phyloP scores from a whole-genome alignment of 495 filamentous ascomycete genomes.

The Paragyromitra xinjiangensis region DNA sequence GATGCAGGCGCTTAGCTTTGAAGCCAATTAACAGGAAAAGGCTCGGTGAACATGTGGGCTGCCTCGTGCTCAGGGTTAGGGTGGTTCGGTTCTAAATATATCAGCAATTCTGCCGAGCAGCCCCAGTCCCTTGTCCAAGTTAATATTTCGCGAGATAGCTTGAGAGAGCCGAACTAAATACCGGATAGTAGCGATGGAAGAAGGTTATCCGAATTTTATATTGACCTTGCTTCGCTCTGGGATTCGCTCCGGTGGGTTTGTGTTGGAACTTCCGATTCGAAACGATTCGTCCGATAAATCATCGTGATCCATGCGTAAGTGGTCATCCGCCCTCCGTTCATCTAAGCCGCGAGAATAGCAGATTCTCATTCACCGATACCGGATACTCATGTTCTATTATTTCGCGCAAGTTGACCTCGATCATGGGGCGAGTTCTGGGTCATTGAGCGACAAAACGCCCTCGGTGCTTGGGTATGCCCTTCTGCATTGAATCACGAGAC shows the following conservation, averaged over 20 bases:
- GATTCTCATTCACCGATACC: no score
- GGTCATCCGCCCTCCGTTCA: no score
- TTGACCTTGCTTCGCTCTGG: neutral
- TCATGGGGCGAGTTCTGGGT: no score
- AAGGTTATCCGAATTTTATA: neutral
- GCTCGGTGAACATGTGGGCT: neutral
- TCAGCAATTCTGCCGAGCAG: neutral
- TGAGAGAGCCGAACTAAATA: neutral
- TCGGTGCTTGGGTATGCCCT: neutral
- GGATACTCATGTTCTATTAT: no score
- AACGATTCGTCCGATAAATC: no score
- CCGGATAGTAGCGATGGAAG: neutral
- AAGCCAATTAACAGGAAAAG: neutral
- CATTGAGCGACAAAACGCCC: no score
- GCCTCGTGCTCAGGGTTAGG: conserved; percentile 18
- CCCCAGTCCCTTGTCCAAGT: neutral
- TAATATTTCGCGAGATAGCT: conserved; percentile 5
- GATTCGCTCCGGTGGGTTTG: neutral
- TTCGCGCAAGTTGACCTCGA: no score
- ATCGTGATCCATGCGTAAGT: no score
- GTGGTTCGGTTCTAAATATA: conserved; percentile 24
- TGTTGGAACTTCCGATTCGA: neutral
- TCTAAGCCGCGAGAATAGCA: no score
- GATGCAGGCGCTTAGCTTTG: neutral
- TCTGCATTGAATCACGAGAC: neutral